Base-by-base conservation (phyloP, 805 yeast genomes). In the Diddensiella transvaalensis region DNA sequence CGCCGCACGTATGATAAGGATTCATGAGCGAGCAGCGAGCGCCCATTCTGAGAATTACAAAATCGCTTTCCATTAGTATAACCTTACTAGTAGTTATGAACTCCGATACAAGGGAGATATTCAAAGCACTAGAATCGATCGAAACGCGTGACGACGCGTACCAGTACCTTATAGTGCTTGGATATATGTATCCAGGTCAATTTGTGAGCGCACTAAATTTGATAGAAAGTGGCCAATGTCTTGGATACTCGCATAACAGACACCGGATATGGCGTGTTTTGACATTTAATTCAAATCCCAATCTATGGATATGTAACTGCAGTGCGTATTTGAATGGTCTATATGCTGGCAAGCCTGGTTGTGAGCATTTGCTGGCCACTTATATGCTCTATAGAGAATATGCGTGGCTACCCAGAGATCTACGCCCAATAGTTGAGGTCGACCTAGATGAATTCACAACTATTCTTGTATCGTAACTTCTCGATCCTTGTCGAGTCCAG, bases 291-390 rank as follows among this genome's bases (percentile, higher is more conserved):
- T 57, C 56, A 10, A 45, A 55, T n/a, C 26, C 48, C 8, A 10
- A 8, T 2, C n/a, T 43, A 4, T 56, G 60, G 60, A 37, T 46
- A 1, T 60, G 63, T 24, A 29, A 56, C 1, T 60, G 63, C 36
- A 29, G 26, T 13, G 52, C 46, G 4, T 59, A 44, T 33, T 21
- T 26, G 8, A 11, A 21, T 15, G 42, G 41, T 40, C 15, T 44
- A 32, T 15, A 15, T 49, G 23, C 23, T 11, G 42, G 50, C 58
- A 37, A 47, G 19, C 47, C 49, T 4, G 47, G 36, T 1, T 59
- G 62, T 43, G 23, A 33, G 22, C 62, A 59, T 22, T 13, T 59
- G 2, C 40, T 59, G 32, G 62, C 62, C 1, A 54, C 52, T 2
- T 46, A 47, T 41, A 33, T 59, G 1, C 33, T 47, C 3, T 37